Percentiles rank a stretch among this genome's conserved stretches.
These are phyloP conservation scores for Adenanthera pavonina DNA, from an alignment of 306 rosid species.

Conservation along the genomic window DNA sequence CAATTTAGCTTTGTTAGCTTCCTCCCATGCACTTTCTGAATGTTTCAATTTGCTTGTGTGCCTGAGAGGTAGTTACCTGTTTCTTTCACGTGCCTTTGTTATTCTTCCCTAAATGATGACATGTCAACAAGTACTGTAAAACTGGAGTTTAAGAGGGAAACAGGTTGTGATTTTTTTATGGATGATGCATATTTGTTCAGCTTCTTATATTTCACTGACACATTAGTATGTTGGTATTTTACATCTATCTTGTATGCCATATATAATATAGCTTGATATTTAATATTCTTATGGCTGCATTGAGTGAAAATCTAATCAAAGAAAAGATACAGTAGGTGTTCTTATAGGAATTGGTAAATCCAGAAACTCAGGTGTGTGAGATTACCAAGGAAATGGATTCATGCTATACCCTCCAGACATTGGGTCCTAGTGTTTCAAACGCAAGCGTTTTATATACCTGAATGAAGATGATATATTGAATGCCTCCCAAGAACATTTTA, in stretches of 20 bases:
- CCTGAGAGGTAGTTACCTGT: neutral
- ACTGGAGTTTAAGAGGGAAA: neutral
- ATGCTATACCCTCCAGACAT: neutral
- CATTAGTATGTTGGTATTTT: neutral
- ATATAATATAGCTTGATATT: neutral
- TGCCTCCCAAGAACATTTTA: neutral
- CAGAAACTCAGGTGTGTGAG: neutral
- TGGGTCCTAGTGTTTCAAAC: neutral
- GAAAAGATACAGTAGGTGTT: neutral
- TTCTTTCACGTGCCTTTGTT: neutral
- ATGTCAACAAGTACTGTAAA: neutral
- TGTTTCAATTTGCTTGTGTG: neutral
- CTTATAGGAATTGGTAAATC: neutral
- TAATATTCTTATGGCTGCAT: neutral
- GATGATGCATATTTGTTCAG: neutral
- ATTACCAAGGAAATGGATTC: neutral
- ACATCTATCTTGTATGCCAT: neutral
- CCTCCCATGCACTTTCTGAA: neutral
- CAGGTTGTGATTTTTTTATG: neutral
- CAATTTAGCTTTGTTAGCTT: neutral
- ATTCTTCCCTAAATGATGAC: neutral
- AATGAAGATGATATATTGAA: neutral
- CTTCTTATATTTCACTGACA: neutral
- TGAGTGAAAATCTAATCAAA: neutral
- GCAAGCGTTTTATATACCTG: neutral